Conservation (phyloP, 2,329 filamentous ascomycete genomes). For the Trichoderma sp. region DNA sequence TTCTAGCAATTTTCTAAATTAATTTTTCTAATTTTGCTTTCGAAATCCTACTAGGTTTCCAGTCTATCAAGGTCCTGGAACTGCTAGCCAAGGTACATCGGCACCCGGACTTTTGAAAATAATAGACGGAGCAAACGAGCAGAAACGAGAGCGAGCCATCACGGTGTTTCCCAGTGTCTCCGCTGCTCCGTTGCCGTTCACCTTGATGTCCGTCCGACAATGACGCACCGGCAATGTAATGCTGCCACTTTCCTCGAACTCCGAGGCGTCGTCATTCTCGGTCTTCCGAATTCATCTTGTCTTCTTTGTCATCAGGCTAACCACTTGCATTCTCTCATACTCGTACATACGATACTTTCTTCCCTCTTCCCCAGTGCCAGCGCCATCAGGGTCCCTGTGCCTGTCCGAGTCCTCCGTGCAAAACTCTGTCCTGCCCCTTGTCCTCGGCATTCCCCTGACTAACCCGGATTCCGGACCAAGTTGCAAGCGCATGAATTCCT, state of each 20-base stretch:
- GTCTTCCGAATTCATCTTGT: neutral
- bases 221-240: neutral
- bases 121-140: neutral
- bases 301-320: neutral
- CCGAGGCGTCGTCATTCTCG: neutral
- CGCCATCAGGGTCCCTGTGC: neutral
- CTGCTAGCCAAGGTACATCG: neutral
- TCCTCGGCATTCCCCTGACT: neutral
- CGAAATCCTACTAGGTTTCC: neutral
- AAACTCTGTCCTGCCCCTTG: neutral
- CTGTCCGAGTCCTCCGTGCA: neutral
- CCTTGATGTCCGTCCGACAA: constrained; percentile 8
- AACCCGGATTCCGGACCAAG: neutral
- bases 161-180: neutral
- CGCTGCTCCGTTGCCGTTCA: neutral
- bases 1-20: neutral
- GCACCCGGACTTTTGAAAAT: neutral
- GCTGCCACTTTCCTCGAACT: neutral
- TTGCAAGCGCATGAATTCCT: neutral
- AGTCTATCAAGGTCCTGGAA: neutral
- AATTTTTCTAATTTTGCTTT: neutral
- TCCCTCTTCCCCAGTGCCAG: neutral
- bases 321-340: neutral
- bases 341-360: neutral
- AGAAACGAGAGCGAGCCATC: neutral